These are phyloP conservation scores for Candida maltosa DNA, from an alignment of 805 yeast species.

Conservation along the genomic window DNA sequence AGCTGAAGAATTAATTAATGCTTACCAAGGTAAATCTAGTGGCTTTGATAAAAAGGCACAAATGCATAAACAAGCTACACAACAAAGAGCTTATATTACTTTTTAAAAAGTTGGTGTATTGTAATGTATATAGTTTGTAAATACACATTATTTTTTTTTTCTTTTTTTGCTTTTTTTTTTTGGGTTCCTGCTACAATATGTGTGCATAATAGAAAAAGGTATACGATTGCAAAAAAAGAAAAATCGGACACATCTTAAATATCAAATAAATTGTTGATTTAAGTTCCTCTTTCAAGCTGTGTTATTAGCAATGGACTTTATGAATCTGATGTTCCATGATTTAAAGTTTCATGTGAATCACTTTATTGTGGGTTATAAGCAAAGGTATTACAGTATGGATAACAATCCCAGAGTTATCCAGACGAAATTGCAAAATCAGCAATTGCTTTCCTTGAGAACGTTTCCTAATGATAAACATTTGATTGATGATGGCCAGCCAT, in stretches of 20 bases:
- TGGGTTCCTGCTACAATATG: too few species aligned
- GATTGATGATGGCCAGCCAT: slow-evolving; percentile 9
- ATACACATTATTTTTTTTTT: too few species aligned
- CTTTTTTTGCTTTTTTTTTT: too few species aligned
- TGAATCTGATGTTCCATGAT: slow-evolving; percentile 15
- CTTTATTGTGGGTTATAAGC: slow-evolving; percentile 30
- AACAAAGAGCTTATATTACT: slow-evolving; percentile 78
- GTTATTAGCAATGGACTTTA: background rate
- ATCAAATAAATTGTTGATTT: too few species aligned
- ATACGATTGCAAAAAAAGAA: slow-evolving; percentile 1
- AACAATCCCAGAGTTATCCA: slow-evolving; percentile 37
- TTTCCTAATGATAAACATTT: slow-evolving; percentile 30
- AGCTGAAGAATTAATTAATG: slow-evolving; percentile 83
- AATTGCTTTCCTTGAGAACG: slow-evolving; percentile 36
- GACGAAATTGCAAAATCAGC: slow-evolving; percentile 27
- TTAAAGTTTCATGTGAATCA: slow-evolving; percentile 31
- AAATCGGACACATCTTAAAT: too few species aligned
- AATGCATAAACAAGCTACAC: slow-evolving; percentile 83
- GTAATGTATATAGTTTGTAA: background rate
- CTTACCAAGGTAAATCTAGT: slow-evolving; percentile 72
- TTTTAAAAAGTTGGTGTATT: slow-evolving; percentile 4
- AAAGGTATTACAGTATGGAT: slow-evolving; percentile 35
- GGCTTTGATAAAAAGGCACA: slow-evolving; percentile 81
- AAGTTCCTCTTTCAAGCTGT: too few species aligned
- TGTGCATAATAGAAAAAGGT: too few species aligned